A percentile compares a stretch with the other conserved stretches of the same genome.
These are phyloP conservation scores for Suillus subaureus DNA, from an alignment of 768 basidiomycete species.

Conservation along the genomic window DNA sequence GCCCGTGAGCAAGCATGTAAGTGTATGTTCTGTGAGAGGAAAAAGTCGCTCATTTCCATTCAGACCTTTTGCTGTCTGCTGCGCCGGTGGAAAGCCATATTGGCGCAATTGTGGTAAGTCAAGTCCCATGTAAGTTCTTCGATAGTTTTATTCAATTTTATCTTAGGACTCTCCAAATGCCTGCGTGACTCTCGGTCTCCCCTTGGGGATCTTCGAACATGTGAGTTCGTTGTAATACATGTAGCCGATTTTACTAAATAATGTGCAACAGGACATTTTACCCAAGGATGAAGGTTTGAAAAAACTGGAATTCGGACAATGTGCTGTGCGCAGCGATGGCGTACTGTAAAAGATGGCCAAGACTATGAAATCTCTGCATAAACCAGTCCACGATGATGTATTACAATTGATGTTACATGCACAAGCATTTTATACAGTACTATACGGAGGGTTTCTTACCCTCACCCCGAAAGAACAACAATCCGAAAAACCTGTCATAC, in stretches of 20 bases:
- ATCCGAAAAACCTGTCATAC: neutral
- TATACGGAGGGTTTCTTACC: neutral
- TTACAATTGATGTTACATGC: neutral
- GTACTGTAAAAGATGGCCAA: constrained; percentile 30
- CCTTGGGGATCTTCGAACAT: constrained; percentile 77
- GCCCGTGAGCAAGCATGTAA: constrained; percentile 78
- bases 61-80: constrained; percentile 68
- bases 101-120: constrained; percentile 65
- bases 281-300: constrained; percentile 64
- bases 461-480: neutral
- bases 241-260: neutral
- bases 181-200: constrained; percentile 72
- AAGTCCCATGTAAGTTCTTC: neutral
- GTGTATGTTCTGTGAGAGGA: constrained; percentile 11
- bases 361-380: neutral
- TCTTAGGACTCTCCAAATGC: constrained; percentile 74
- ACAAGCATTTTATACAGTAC: neutral
- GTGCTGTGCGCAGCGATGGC: constrained; percentile 50
- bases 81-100: constrained; percentile 73
- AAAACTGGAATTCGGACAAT: constrained; percentile 63
- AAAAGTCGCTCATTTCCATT: neutral
- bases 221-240: constrained; percentile 37
- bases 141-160: neutral
- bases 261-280: constrained; percentile 57
- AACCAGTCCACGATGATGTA: neutral